Evolutionary conservation across 2,329 filamentous ascomycete species (phyloP), one percentile per base, ranked within the genome.

Genomic region (Cladophialophora yegresii): DNA sequence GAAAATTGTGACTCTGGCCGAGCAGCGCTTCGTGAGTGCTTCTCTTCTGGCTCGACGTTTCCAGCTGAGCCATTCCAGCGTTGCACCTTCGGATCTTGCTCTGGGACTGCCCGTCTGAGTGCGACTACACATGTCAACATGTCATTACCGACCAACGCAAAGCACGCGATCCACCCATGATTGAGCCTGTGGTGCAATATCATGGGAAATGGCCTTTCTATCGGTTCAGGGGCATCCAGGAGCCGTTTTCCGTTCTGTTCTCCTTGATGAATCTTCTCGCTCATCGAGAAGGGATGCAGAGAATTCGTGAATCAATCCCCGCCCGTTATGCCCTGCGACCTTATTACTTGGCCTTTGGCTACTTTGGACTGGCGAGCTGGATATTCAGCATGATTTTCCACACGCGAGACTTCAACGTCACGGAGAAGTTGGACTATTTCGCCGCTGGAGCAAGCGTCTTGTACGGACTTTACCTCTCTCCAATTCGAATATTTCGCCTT

Each of bases 171-270:
- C 85, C 85, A 36, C 85, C 85, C 0, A 87, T 87, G 80, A 79
- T 85, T 67, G 77, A 86, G 32, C 84, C 87, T 10, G 78, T 97
- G 56, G 88, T 93, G 62, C 95, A 99, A 79, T 99, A 93, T 82
- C 92, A 99, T 80, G 95, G 95, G 33, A 99, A 99, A 84, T 99
- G 95, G 95, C 95, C 95, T 45, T 99, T 99, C 80, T 83, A 88
- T 77, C 90, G 95, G 70, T 84, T 97, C 73, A 79, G 96, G 60
- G 95, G 95, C 76, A 89, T 96, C 81, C 95, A 99, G 80, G 95
- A 99, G 80, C 92, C 93, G 64, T 92, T 93, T 76, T 92, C 89
- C 57, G 93, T 98, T 70, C 82, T 97, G 74, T 99, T 97, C 83
- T 96, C 91, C 69, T 83, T 96, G 58, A 85, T 96, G 74, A 99